phyloP scores from a whole-genome alignment of 140 eudicot genomes.

The Ambrosia hybrid region DNA sequence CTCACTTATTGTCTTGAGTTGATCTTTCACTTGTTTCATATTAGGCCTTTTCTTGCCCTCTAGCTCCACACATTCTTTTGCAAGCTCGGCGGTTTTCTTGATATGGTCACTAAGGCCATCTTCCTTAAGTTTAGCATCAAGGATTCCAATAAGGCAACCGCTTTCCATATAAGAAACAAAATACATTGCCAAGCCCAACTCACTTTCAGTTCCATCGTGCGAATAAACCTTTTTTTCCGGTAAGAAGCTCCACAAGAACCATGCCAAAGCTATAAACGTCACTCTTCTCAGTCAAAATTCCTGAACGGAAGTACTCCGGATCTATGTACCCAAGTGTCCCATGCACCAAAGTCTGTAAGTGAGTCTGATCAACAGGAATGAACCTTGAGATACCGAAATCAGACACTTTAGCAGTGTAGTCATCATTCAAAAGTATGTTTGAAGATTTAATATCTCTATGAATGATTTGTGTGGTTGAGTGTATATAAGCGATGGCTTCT shows the following conservation, averaged over 20 bases:
- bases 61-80: conserved; percentile 27
- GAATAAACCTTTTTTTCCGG: conserved; percentile 37
- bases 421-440: conserved; percentile 22
- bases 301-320: conserved; percentile 27
- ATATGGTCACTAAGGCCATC: conserved; percentile 32
- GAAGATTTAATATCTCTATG: conserved; percentile 27
- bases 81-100: conserved; percentile 22
- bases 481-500: conserved; percentile 29
- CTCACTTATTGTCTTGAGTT: background rate
- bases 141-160: conserved; percentile 30
- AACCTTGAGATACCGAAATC: conserved; percentile 30
- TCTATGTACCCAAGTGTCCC: conserved; percentile 31
- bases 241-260: conserved; percentile 48
- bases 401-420: conserved; percentile 19
- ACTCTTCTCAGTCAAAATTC: conserved; percentile 43
- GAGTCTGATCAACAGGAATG: conserved; percentile 19
- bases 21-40: conserved; percentile 27
- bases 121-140: conserved; percentile 34
- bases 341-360: conserved; percentile 15
- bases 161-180: conserved; percentile 34
- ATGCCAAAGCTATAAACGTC: conserved; percentile 53
- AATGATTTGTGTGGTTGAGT: conserved; percentile 18
- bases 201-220: conserved; percentile 36
- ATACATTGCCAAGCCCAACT: conserved; percentile 35
- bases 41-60: conserved; percentile 36